Evolutionary conservation across 1,139 yeast species (phyloP), one percentile per base, ranked within the genome.

Genomic region (Sugiyamaella paludigena): DNA sequence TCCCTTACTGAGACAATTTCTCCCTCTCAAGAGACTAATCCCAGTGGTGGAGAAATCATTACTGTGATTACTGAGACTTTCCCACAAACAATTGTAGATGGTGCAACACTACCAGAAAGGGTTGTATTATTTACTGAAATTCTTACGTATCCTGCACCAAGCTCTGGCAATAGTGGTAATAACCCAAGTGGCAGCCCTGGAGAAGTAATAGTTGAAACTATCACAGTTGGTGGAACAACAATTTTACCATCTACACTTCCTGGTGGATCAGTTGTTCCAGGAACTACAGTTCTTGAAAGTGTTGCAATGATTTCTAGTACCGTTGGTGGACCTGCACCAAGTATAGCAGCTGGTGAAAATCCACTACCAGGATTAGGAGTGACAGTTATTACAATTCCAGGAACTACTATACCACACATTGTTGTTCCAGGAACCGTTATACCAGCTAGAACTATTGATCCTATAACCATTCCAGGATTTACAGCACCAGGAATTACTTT

Each of bases 341-440:
- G 36, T 24, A 28, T 12, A 29, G 45, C 19, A 1, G 24, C 30
- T 7, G 31, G 12, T 10, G 11, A 26, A 12, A 24, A 10, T 8
- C 29, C 42, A 6, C 13, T 15, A n/a, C 34, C 11, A 19, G 45
- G 45, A 13, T 30, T 15, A 10, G 35, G 30, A 12, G 48, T 51
- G 5, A 53, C 60, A 9, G 56, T 51, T 2, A 48, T 57, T 12
- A 55, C 61, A 10, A 40, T 51, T 8, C 54, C 63, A 24, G 58
- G 61, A 13, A 41, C 53, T 1, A 50, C 53, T 9, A 45, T 51
- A 43, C 54, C 60, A n/a, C 49, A 47, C 9, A 28, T 43, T 33
- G 51, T 47, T 7, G 48, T 58, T 11, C 60, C 58, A 8, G 61
- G 55, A 8, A 49, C 59, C 0, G 48, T 55, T 24, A 38, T 49